Evolutionary conservation across 192 early-diverging fungal genomes (phyloP).

Genomic region (Entomortierella parvispora): DNA sequence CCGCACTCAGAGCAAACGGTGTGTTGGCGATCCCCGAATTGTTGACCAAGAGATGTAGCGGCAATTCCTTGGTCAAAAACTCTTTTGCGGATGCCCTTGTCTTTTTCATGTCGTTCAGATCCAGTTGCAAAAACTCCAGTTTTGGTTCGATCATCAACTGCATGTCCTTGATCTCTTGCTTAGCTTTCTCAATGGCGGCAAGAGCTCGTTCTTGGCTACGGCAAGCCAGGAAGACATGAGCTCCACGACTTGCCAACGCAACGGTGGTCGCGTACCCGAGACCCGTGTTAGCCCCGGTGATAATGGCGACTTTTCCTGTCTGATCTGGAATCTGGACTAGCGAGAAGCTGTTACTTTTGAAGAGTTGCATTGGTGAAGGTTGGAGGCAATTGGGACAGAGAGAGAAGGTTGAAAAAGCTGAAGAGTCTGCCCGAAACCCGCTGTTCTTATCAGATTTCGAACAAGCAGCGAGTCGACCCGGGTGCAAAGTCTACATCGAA

Average conservation of each 20-base stretch:
- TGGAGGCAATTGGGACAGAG: not conserved
- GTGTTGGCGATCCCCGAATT: slow-evolving; percentile 40
- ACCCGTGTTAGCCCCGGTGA: slow-evolving; percentile 61
- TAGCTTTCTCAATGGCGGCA: slow-evolving; percentile 16
- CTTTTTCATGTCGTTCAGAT: slow-evolving; percentile 14
- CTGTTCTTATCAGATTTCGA: too few relatives aligned
- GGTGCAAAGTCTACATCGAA: too few relatives aligned
- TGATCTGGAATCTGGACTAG: slow-evolving; percentile 47
- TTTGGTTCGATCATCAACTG: not conserved
- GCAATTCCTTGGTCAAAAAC: slow-evolving; percentile 44
- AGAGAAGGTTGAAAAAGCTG: too few relatives aligned
- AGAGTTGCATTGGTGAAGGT: too few relatives aligned
- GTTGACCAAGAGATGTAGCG: slow-evolving; percentile 55
- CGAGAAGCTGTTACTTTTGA: not conserved
- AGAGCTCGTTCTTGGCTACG: slow-evolving; percentile 12
- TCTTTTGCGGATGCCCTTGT: slow-evolving; percentile 16
- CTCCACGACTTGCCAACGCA: slow-evolving; percentile 29
- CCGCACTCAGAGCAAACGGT: slow-evolving; percentile 29
- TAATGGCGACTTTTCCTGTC: slow-evolving; percentile 56
- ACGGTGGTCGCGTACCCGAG: slow-evolving; percentile 35
- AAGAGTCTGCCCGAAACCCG: too few relatives aligned
- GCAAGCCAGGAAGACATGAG: slow-evolving; percentile 34
- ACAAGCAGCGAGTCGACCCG: too few relatives aligned
- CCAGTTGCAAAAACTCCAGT: slow-evolving; percentile 42
- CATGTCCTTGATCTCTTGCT: slow-evolving; percentile 15